Base-by-base conservation (phyloP, 495 filamentous ascomycete species). In the Cladorrhinum samala region DNA sequence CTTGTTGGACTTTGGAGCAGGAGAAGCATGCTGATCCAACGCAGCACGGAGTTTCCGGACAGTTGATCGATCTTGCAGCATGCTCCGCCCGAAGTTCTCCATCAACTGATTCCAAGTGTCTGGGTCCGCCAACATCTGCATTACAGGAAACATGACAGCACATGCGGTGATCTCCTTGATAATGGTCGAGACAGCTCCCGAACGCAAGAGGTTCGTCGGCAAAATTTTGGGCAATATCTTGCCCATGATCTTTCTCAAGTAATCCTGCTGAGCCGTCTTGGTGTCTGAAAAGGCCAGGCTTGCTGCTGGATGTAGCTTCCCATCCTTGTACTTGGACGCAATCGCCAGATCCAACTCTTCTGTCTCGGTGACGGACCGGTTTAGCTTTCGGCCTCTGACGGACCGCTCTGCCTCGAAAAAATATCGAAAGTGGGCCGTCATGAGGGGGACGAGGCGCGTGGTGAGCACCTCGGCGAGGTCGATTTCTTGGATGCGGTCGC, bases 81-180 rank as follows among this genome's bases (percentile, higher is more conserved):
- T 85, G 23, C 85, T 85, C 38, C 86, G 82, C 14, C 91, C 91
- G 68, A 85, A 92, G 43, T 84, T 88, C 67, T 95, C 91, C 77
- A 97, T 87, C 56, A 94, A 61, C 61, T 95, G 90, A 65, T 97
- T 97, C 93, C 93, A 96, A 2, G 86, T 91, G 74, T 99, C 94
- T 9, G 94, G 91, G 55, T 97, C 93, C 16, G 88, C 75, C 24
- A 93, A 63, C 61, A 88, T 72, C 57, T 83, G 78, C 67, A 91
- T 72, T 23, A 86, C 70, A 3, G 89, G 87, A 27, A 78, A 81
- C 48, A 92, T 70, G 45, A 92, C 82, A 38, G 85, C 84, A 62
- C 89, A 91, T 13, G 84, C 76, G 5, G 95, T 80, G 53, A 97
- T 83, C 71, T 99, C 94, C 56, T 85, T 83, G 25, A 95, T 77